Conservation (phyloP, 2,329 filamentous ascomycete species). For the Hirsutella rhossiliensis region DNA sequence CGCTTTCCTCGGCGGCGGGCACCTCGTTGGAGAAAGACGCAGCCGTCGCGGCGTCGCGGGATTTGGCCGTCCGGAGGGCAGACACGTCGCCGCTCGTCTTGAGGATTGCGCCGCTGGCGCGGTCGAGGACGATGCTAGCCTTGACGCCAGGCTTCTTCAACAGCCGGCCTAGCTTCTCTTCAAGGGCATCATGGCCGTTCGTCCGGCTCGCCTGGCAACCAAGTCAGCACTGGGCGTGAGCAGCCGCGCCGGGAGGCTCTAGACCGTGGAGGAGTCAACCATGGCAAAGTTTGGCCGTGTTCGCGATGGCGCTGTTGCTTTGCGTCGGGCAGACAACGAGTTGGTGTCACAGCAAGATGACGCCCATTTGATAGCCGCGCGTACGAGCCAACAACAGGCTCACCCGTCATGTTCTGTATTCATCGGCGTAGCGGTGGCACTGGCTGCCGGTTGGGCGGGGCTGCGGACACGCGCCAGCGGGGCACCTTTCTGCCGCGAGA, state of each 20-base stretch:
- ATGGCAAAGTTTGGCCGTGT: neutral
- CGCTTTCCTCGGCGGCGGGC: constrained; percentile 28
- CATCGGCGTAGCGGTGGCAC: neutral
- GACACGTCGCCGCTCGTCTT: constrained; percentile 61
- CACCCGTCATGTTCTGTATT: neutral
- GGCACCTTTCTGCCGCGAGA: constrained; percentile 25
- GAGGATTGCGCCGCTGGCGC: constrained; percentile 59
- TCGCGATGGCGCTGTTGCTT: neutral
- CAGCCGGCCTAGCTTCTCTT: constrained; percentile 54
- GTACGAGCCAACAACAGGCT: neutral
- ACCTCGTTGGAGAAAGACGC: constrained; percentile 35
- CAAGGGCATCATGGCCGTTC: constrained; percentile 47
- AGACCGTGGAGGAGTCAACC: constrained; percentile 6
- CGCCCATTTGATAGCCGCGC: neutral
- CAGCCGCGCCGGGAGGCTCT: neutral
- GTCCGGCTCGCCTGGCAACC: constrained; percentile 24
- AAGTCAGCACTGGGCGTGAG: neutral
- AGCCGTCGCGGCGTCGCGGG: constrained; percentile 21
- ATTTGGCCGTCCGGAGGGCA: constrained; percentile 31
- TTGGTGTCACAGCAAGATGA: neutral
- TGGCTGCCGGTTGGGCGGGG: neutral
- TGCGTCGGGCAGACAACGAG: neutral
- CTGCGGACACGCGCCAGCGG: constrained; percentile 1
- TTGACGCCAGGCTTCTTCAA: constrained; percentile 70
- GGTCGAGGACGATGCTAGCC: constrained; percentile 64